Evolutionary conservation across 331 rosid species (phyloP).

Genomic region (Saraca asoca): DNA sequence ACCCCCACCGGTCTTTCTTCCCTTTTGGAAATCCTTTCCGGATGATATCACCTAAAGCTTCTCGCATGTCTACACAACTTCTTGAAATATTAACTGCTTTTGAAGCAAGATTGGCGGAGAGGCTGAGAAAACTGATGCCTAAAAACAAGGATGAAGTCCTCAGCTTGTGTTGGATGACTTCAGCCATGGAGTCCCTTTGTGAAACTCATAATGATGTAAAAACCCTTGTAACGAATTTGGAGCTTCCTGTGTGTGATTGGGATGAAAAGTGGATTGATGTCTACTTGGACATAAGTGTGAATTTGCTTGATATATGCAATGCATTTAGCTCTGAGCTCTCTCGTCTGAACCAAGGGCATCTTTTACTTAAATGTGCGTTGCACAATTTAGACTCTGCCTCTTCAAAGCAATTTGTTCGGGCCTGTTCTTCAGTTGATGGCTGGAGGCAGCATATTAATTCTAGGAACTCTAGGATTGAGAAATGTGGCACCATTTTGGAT

Average conservation of each 20-base stretch:
- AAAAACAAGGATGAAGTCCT: constrained; percentile 65
- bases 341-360: constrained; percentile 68
- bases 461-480: constrained; percentile 63
- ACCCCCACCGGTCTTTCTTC: constrained; percentile 64
- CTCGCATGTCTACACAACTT: constrained; percentile 55
- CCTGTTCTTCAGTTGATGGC: constrained; percentile 63
- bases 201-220: constrained; percentile 66
- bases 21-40: constrained; percentile 87
- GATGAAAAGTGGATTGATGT: constrained; percentile 86
- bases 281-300: constrained; percentile 82
- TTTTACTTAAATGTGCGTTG: constrained; percentile 59
- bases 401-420: constrained; percentile 49
- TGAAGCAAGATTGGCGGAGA: constrained; percentile 63
- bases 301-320: constrained; percentile 76
- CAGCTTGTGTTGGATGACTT: constrained; percentile 80
- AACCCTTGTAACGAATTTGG: constrained; percentile 56
- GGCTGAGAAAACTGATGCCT: constrained; percentile 67
- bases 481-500: constrained; percentile 63
- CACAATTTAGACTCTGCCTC: constrained; percentile 59
- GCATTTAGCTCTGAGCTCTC: constrained; percentile 85
- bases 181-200: constrained; percentile 68
- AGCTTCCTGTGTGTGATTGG: constrained; percentile 73
- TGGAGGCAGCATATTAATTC: constrained; percentile 61
- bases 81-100: constrained; percentile 52
- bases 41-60: constrained; percentile 62